Conservation (phyloP, 441 rosid species). For the Adansonia rubrostipa region DNA sequence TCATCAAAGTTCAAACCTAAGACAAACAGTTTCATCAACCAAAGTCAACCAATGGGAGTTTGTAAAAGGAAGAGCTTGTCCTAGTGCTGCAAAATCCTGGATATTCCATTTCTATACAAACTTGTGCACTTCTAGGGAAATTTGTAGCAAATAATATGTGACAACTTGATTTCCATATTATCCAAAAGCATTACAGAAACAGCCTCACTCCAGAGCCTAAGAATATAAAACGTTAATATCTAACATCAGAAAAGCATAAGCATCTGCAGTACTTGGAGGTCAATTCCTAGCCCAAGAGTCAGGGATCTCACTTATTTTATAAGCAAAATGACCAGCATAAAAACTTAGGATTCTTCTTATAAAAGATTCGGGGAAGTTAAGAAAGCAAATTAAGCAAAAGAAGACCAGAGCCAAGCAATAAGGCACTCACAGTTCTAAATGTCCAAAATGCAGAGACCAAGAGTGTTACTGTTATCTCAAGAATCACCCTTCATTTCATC, state of each 20-base stretch:
- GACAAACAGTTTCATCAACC: neutral
- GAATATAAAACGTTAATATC: neutral
- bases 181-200: neutral
- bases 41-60: neutral
- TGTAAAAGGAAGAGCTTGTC: neutral
- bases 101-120: neutral
- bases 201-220: neutral
- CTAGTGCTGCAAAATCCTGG: neutral
- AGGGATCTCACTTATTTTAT: neutral
- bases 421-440: conserved; percentile 36
- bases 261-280: neutral
- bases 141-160: neutral
- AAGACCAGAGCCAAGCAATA: neutral
- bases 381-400: neutral
- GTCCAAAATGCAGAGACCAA: conserved; percentile 20
- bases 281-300: neutral
- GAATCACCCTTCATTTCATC: conserved; percentile 63
- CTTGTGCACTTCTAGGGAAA: neutral
- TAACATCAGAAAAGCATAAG: neutral
- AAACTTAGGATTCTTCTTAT: neutral
- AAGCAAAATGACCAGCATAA: neutral
- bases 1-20: conserved; percentile 12
- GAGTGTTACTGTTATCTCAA: conserved; percentile 24
- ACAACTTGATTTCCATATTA: neutral
- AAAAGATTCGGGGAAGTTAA: neutral